Evolutionary conservation across 306 rosid species (phyloP).

Genomic region (Acacia acuminata): DNA sequence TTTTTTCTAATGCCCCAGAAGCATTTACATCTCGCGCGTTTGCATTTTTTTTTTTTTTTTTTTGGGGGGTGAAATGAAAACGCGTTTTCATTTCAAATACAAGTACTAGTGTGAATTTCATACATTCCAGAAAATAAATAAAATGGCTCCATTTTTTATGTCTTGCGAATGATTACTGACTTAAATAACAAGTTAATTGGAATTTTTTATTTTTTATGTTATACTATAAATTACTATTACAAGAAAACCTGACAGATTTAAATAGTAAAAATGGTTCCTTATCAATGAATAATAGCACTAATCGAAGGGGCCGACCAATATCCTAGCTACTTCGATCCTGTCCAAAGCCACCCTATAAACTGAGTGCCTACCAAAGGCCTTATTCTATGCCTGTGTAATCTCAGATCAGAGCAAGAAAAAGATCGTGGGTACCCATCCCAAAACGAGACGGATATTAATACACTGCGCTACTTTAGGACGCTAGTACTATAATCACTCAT

Average conservation of each 20-base stretch:
- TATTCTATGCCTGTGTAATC: background rate
- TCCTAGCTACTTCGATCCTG: background rate
- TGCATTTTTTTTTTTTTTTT: no score
- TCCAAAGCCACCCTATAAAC: conserved; percentile 4
- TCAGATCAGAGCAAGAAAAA: conserved; percentile 7
- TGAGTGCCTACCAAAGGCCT: background rate
- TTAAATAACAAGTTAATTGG: background rate
- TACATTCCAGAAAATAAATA: background rate
- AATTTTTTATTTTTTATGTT: no score
- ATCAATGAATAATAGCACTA: background rate
- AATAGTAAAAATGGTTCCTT: background rate
- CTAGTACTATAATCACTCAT: background rate
- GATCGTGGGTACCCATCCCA: background rate
- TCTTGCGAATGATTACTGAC: no score
- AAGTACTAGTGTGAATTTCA: background rate
- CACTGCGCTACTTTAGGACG: background rate
- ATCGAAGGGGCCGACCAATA: background rate
- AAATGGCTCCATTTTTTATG: background rate
- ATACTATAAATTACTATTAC: background rate
- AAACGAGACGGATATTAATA: background rate
- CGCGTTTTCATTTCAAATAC: background rate
- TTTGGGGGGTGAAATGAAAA: no score
- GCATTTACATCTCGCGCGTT: background rate
- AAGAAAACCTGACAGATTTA: background rate
- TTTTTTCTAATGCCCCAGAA: background rate